Evolutionary conservation across 192 early-diverging fungal genomes (phyloP).

Genomic region (Haplosporangium gracile): DNA sequence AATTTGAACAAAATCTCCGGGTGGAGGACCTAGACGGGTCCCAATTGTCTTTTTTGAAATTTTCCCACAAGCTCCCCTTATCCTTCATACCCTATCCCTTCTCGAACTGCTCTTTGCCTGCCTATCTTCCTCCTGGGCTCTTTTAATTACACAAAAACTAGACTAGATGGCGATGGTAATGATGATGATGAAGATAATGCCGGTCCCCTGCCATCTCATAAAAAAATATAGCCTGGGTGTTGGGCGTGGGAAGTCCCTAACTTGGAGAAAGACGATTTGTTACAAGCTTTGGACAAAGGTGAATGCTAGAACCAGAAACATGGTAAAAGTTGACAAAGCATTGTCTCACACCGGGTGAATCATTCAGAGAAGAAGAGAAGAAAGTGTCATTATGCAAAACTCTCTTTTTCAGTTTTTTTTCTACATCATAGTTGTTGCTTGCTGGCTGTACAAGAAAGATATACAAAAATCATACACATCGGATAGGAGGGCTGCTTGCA

Average conservation of each 20-base stretch:
- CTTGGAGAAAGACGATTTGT: no score
- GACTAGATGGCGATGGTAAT: background rate
- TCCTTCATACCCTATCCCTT: background rate
- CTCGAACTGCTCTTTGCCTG: background rate
- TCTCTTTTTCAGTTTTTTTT: background rate
- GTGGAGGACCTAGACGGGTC: background rate
- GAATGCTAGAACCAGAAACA: background rate
- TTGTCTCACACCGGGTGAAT: background rate
- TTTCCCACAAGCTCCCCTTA: background rate
- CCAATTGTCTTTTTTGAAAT: conserved; percentile 11
- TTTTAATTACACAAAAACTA: background rate
- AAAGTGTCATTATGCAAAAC: background rate
- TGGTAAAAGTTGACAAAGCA: conserved; percentile 1
- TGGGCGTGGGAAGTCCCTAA: background rate
- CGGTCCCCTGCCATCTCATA: background rate
- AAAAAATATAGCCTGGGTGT: background rate
- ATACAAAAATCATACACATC: background rate
- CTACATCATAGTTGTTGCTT: no score
- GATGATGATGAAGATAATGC: background rate
- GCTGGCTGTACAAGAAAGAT: background rate
- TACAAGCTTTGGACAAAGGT: no score
- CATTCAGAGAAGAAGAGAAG: background rate
- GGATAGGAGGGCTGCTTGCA: background rate
- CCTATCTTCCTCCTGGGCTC: background rate
- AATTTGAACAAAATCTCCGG: background rate